Conservation (phyloP, 306 rosid genomes). For the Vigna radiata region DNA sequence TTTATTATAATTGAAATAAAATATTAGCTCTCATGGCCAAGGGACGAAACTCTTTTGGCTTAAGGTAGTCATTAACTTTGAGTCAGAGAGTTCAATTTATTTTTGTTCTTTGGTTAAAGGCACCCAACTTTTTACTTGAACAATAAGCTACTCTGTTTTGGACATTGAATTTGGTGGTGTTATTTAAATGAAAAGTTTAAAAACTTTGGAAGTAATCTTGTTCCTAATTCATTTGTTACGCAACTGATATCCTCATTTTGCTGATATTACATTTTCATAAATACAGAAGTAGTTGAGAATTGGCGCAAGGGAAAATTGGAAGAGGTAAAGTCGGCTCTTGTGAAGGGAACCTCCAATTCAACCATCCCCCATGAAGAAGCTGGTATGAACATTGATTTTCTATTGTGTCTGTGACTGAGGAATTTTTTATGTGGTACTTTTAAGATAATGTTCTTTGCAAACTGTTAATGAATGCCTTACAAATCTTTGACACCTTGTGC, state of each 20-base stretch:
- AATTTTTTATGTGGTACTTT: constrained; percentile 30
- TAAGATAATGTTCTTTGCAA: constrained; percentile 10
- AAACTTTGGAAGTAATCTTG: constrained; percentile 2
- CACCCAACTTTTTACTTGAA: too few species aligned
- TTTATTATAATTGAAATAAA: too few species aligned
- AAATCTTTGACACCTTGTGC: constrained; percentile 1
- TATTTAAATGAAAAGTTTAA: constrained; percentile 16
- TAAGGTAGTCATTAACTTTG: too few species aligned
- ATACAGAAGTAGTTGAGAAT: constrained; percentile 58
- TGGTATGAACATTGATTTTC: constrained; percentile 55
- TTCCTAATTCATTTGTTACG: not conserved
- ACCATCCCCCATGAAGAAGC: constrained; percentile 61
- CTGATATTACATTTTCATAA: constrained; percentile 4
- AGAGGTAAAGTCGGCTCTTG: constrained; percentile 53
- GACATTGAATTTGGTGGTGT: constrained; percentile 2
- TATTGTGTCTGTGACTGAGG: not conserved
- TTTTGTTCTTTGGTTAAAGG: too few species aligned
- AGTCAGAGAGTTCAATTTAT: too few species aligned
- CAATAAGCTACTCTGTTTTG: not conserved
- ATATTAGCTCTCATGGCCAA: too few species aligned
- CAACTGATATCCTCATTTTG: constrained; percentile 7
- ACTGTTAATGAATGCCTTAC: constrained; percentile 8
- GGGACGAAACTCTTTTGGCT: too few species aligned
- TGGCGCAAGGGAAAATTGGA: constrained; percentile 77
- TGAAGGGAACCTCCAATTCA: constrained; percentile 49